A percentile compares a stretch with the other conserved stretches of the same genome.
These are phyloP conservation scores for Spirogloea muscicola DNA, from an alignment of 139 green algal genomes.

Conservation along the genomic window DNA sequence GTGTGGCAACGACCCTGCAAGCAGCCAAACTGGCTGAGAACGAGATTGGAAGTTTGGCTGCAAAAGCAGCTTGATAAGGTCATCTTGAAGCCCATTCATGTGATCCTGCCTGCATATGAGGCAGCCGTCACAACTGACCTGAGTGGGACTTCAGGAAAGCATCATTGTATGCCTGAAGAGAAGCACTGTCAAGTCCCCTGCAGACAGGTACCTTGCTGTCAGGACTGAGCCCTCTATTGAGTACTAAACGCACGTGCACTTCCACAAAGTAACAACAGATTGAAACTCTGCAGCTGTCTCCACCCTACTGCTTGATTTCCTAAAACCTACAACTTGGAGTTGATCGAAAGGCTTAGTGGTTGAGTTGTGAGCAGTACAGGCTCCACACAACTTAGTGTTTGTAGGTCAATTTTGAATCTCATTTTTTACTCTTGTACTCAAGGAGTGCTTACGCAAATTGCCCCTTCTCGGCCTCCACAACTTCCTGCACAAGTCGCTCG, in stretches of 20 bases:
- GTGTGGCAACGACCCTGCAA: conserved; percentile 33
- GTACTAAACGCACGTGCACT: no score
- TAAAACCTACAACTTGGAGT: background rate
- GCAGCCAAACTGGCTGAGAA: no score
- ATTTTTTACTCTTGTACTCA: background rate
- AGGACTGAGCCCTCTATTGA: no score
- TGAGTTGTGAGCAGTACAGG: no score
- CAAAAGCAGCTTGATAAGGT: no score
- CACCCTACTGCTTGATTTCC: background rate
- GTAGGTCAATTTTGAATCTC: background rate
- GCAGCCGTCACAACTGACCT: conserved; percentile 1
- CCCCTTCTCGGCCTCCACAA: conserved; percentile 20
- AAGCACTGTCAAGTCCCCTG: no score
- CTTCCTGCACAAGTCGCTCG: conserved; percentile 14
- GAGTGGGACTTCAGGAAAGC: conserved; percentile 23
- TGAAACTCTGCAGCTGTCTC: background rate
- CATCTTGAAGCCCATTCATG: conserved; percentile 3
- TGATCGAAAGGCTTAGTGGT: no score
- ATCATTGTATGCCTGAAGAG: no score
- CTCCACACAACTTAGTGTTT: no score
- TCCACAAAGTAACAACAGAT: no score
- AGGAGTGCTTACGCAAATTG: conserved; percentile 17
- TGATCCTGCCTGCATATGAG: background rate
- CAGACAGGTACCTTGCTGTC: no score
- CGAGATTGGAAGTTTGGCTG: no score